These are phyloP conservation scores for Conringia planisiliqua DNA, from an alignment of 345 rosid genomes.

Conservation along the genomic window DNA sequence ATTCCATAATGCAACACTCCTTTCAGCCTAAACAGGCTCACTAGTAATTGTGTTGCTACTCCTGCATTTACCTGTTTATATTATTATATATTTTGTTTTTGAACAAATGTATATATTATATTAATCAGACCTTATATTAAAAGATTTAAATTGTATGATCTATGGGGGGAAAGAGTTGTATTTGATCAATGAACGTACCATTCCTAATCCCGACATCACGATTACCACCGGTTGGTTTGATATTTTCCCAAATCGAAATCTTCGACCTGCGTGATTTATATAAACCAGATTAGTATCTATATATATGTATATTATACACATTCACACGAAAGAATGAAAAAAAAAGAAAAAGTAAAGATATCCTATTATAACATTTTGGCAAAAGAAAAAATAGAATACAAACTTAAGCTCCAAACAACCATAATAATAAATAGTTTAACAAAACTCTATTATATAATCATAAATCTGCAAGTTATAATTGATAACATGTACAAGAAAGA, in stretches of 20 bases:
- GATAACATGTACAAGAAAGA: background rate
- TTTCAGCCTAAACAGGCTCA: slow-evolving; percentile 47
- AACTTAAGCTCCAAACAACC: too few species aligned
- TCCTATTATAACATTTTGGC: too few species aligned
- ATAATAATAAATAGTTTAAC: too few species aligned
- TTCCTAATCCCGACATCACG: slow-evolving; percentile 64
- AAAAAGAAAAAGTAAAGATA: too few species aligned
- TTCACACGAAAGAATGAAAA: too few species aligned
- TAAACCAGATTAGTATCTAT: background rate
- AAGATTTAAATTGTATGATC: too few species aligned
- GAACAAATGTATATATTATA: too few species aligned
- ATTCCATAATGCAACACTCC: slow-evolving; percentile 75
- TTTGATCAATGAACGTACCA: slow-evolving; percentile 34
- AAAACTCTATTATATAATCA: too few species aligned
- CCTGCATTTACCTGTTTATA: slow-evolving; percentile 62
- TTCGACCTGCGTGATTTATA: slow-evolving; percentile 44
- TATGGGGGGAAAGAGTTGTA: background rate
- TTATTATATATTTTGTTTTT: too few species aligned
- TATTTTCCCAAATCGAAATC: slow-evolving; percentile 55
- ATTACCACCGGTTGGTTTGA: slow-evolving; percentile 42
- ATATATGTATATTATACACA: background rate
- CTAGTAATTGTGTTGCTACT: slow-evolving; percentile 48
- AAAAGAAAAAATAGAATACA: too few species aligned
- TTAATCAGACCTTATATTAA: background rate
- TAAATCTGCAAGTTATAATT: too few species aligned